Evolutionary conservation across 139 green algal genomes (phyloP).

Genomic region (Chlorella sp.): DNA sequence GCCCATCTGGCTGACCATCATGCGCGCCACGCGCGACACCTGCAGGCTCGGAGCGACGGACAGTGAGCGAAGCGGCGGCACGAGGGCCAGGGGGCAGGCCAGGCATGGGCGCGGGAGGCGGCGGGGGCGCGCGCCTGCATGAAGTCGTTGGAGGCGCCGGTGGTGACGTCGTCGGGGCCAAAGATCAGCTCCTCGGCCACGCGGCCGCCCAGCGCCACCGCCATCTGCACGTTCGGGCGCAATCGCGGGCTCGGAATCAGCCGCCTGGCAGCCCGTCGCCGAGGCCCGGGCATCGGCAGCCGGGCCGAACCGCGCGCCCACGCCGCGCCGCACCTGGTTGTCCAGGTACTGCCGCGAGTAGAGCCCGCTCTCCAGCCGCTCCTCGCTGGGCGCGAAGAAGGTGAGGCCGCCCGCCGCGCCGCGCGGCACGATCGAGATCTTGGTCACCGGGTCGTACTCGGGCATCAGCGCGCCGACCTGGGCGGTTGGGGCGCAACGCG

Average conservation of each 20-base stretch:
- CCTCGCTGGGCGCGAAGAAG: constrained; percentile 92
- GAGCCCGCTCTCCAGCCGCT: constrained; percentile 90
- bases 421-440: constrained; percentile 98
- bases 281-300: too few relatives aligned
- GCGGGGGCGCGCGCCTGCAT: constrained; percentile 54
- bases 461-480: constrained; percentile 95
- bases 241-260: too few relatives aligned
- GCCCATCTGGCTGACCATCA: constrained; percentile 96
- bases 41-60: constrained; percentile 15
- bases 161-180: constrained; percentile 96
- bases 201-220: constrained; percentile 89
- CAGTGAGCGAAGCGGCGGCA: not conserved
- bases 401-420: constrained; percentile 93
- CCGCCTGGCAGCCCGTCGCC: too few relatives aligned
- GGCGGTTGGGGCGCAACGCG: not conserved
- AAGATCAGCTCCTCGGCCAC: constrained; percentile 99
- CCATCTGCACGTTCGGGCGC: constrained; percentile 78
- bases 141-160: constrained; percentile 93
- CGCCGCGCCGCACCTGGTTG: too few relatives aligned
- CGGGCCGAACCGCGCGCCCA: too few relatives aligned
- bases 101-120: not conserved
- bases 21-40: constrained; percentile 60
- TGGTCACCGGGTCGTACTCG: constrained; percentile 99
- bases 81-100: not conserved
- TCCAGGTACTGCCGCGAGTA: constrained; percentile 84